Percentiles rank a stretch among this genome's conserved stretches.
These are phyloP conservation scores for Rhizophora mangle DNA, from an alignment of 345 rosid genomes.

Conservation along the genomic window DNA sequence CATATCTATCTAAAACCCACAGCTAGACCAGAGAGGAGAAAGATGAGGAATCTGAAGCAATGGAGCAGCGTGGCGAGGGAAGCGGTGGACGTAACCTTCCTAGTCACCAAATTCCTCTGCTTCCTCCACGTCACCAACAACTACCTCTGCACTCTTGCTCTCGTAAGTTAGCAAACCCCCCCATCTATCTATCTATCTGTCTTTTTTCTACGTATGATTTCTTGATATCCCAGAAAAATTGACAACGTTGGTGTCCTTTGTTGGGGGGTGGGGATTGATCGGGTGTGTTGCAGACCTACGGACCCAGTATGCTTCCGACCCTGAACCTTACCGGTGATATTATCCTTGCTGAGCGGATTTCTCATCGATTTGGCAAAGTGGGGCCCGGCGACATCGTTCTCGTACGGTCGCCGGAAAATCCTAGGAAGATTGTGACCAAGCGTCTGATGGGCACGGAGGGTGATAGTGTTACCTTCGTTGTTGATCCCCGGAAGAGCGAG, in stretches of 20 bases:
- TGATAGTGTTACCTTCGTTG: conserved; percentile 47
- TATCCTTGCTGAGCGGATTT: conserved; percentile 52
- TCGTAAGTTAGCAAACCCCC: conserved; percentile 29
- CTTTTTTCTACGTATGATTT: too few relatives aligned
- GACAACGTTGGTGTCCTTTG: too few relatives aligned
- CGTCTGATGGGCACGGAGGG: conserved; percentile 64
- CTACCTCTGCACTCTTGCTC: conserved; percentile 37
- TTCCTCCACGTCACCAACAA: conserved; percentile 47
- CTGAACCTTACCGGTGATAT: conserved; percentile 45
- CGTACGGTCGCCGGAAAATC: conserved; percentile 52
- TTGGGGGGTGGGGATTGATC: conserved; percentile 3
- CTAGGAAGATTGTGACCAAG: conserved; percentile 45
- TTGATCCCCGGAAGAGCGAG: conserved; percentile 42
- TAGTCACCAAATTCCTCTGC: conserved; percentile 36
- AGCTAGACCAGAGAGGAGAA: neutral
- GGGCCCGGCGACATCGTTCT: conserved; percentile 62
- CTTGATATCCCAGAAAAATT: too few relatives aligned
- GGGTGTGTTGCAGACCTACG: conserved; percentile 36
- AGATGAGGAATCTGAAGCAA: neutral
- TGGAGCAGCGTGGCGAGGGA: conserved; percentile 20
- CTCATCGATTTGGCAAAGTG: conserved; percentile 42
- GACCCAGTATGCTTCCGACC: conserved; percentile 84
- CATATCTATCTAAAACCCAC: too few relatives aligned
- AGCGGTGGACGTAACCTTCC: conserved; percentile 21
- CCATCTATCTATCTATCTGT: too few relatives aligned